Evolutionary conservation across 2,329 filamentous ascomycete species (phyloP), one percentile per base, ranked within the genome.

Genomic region (Fusarium albidum): DNA sequence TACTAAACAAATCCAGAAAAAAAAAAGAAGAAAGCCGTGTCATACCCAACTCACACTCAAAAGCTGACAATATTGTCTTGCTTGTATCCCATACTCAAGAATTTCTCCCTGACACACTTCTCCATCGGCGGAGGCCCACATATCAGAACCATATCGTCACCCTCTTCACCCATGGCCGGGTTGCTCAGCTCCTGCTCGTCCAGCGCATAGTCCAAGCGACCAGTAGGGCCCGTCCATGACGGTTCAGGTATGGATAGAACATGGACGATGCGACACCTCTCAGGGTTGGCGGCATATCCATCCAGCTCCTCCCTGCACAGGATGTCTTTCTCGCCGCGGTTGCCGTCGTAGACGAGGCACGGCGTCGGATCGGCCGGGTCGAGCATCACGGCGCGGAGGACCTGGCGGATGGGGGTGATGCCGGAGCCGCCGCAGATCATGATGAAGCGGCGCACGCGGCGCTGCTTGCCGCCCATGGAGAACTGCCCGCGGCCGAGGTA

Each of bases 381-480:
- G 38, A 38, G 42, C 44, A 65, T 55, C 13, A 96, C 83, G 0
- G 90, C 88, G 7, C 90, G 80, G 45, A 96, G 77, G 4, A 96
- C 90, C 68, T 95, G 90, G 69, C 88, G 95, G 59, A 96, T 90
- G 0, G 93, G 93, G n/a, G 93, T 96, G 67, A 97, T 89, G 1
- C 93, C 93, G n/a, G 85, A 91, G 6, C 93, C 93, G 12, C 83
- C 93, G 64, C 91, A 95, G 27, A 96, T 86, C 92, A 96, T 96
- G 68, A 90, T 79, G 71, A 96, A 91, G 11, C 81, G 82, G 45
- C 81, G 82, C 1, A 96, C 82, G 0, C 64, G 73, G 9, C 87
- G 77, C 51, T 78, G 70, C 15, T 77, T 79, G 0, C 82, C 82
- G 27, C 83, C 83, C 34, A 96, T 74, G 1, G 75, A 68, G 64